Evolutionary conservation across 768 basidiomycete genomes (phyloP).

Genomic region (Russula sp.): DNA sequence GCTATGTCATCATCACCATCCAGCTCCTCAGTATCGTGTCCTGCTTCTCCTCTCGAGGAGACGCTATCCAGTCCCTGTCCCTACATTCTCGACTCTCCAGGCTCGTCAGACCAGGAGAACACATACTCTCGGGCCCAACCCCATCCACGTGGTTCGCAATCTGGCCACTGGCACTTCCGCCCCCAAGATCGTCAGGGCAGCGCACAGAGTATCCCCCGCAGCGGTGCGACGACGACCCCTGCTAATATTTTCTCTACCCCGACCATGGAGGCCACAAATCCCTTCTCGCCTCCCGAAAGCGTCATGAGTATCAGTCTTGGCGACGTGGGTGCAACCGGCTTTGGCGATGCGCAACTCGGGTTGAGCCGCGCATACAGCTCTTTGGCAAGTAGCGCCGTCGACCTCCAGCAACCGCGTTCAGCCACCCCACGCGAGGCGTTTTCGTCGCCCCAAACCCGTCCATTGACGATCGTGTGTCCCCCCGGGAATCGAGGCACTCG

Average conservation of each 20-base stretch:
- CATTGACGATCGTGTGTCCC: slow-evolving; percentile 52
- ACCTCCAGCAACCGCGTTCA: slow-evolving; percentile 42
- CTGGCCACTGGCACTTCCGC: slow-evolving; percentile 20
- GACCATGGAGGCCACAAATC: slow-evolving; percentile 37
- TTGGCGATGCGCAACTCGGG: slow-evolving; percentile 38
- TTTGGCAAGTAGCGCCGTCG: slow-evolving; percentile 43
- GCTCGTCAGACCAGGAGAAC: slow-evolving; percentile 19
- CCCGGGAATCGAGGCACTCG: slow-evolving; percentile 35
- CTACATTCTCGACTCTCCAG: slow-evolving; percentile 12
- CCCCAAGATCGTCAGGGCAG: slow-evolving; percentile 25
- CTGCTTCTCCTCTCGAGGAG: background rate
- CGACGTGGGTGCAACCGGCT: slow-evolving; percentile 37
- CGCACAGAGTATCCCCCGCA: slow-evolving; percentile 17
- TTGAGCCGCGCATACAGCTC: slow-evolving; percentile 43
- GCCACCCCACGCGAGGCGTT: slow-evolving; percentile 52
- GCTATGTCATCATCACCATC: slow-evolving; percentile 14
- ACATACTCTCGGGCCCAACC: background rate
- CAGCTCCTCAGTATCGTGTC: background rate
- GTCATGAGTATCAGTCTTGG: slow-evolving; percentile 44
- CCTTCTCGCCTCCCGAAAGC: slow-evolving; percentile 54
- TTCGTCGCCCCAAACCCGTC: slow-evolving; percentile 55
- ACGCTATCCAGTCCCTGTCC: slow-evolving; percentile 22
- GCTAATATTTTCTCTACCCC: slow-evolving; percentile 35
- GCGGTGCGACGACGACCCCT: slow-evolving; percentile 33
- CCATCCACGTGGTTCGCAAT: slow-evolving; percentile 14